A percentile compares a stretch with the other conserved stretches of the same genome.
Conservation (phyloP, 2,329 filamentous ascomycete species). For the Sarocladium brachiariae region DNA sequence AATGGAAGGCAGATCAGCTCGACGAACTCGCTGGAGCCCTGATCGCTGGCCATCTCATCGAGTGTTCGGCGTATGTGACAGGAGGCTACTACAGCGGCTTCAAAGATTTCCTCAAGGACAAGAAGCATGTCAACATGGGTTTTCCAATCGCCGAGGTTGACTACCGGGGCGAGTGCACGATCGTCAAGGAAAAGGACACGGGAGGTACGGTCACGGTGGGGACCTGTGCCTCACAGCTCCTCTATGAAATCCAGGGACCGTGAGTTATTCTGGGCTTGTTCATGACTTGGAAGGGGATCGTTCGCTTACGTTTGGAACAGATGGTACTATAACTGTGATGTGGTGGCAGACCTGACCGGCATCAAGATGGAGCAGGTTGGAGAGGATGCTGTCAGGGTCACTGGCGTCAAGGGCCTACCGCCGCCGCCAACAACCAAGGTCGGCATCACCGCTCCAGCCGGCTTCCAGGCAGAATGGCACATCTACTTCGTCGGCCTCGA, state of each 20-base stretch:
- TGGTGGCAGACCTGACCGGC: slow-evolving; percentile 4
- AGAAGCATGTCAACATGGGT: slow-evolving; percentile 26
- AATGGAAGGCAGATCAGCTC: slow-evolving; percentile 14
- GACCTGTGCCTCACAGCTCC: slow-evolving; percentile 24
- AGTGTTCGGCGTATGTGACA: slow-evolving; percentile 21
- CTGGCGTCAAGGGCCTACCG: slow-evolving; percentile 6
- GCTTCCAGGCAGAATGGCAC: slow-evolving; percentile 20
- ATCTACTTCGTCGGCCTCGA: slow-evolving; percentile 37
- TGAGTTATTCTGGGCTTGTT: slow-evolving; percentile 19
- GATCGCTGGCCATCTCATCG: slow-evolving; percentile 18
- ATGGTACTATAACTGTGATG: slow-evolving; percentile 12
- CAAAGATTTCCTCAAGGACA: slow-evolving; percentile 15
- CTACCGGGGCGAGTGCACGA: slow-evolving; percentile 28
- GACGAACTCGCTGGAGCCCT: slow-evolving; percentile 16
- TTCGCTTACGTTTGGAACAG: neutral
- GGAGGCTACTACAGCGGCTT: slow-evolving; percentile 26
- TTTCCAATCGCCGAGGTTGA: slow-evolving; percentile 45
- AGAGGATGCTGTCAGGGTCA: slow-evolving; percentile 3
- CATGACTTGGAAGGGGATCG: neutral
- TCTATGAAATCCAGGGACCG: slow-evolving; percentile 32
- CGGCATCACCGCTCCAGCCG: slow-evolving; percentile 8
- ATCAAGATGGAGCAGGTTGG: slow-evolving; percentile 7
- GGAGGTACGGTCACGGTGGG: slow-evolving; percentile 17
- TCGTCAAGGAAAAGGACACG: slow-evolving; percentile 20
- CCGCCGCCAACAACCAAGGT: slow-evolving; percentile 7